Percentiles rank a stretch among this genome's conserved stretches.
Conservation (phyloP, 176 grass and related monocot genomes). For the Tillandsia fasciculata region DNA sequence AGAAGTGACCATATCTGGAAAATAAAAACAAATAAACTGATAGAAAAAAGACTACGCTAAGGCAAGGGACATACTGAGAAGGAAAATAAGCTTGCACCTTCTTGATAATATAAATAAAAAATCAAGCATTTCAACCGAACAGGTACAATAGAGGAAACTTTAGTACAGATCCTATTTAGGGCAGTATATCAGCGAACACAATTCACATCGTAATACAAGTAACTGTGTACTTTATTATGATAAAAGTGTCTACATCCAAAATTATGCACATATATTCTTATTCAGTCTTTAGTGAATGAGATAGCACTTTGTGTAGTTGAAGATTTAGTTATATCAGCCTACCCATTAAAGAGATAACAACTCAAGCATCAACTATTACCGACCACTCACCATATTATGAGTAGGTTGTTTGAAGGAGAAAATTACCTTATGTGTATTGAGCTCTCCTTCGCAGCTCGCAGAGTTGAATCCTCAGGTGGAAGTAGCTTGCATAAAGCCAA, state of each 20-base stretch:
- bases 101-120: background rate
- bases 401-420: conserved; percentile 4
- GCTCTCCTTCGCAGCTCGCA: conserved; percentile 91
- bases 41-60: background rate
- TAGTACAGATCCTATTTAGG: background rate
- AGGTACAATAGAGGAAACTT: background rate
- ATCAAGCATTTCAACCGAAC: background rate
- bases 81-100: background rate
- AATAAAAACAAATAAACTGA: conserved; percentile 1
- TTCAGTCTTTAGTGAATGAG: background rate
- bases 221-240: background rate
- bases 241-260: background rate
- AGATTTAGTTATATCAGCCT: no score
- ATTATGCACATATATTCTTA: background rate
- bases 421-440: conserved; percentile 94
- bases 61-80: background rate
- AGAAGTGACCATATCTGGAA: conserved; percentile 85
- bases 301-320: background rate
- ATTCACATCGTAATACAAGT: no score
- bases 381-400: conserved; percentile 9
- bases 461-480: conserved; percentile 91
- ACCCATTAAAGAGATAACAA: no score
- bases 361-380: background rate
- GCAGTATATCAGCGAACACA: background rate
- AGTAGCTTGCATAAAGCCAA: conserved; percentile 91